phyloP scores from a whole-genome alignment of 768 basidiomycete species.

The Phylloporus sp. region DNA sequence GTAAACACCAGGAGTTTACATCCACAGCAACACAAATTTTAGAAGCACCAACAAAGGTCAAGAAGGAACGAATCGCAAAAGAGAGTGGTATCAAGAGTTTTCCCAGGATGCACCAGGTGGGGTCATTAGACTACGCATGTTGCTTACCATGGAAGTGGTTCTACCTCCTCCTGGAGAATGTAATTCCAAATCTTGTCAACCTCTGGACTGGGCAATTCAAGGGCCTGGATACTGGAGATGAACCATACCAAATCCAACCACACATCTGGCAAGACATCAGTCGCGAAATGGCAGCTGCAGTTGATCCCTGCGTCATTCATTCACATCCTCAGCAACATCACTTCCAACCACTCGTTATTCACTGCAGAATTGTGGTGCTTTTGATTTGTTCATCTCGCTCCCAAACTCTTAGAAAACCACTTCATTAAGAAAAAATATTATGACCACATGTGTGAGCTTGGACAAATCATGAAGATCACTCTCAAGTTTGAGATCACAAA shows the following conservation, averaged over 20 bases:
- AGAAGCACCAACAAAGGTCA: slow-evolving; percentile 14
- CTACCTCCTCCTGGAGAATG: background rate
- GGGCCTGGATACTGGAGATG: background rate
- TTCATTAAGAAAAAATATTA: slow-evolving; percentile 14
- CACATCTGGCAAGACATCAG: slow-evolving; percentile 13
- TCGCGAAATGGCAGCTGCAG: slow-evolving; percentile 21
- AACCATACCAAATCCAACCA: background rate
- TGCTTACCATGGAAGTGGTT: background rate
- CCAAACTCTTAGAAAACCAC: slow-evolving; percentile 6
- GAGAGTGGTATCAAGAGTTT: slow-evolving; percentile 32
- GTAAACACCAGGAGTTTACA: slow-evolving; percentile 29
- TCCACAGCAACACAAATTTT: slow-evolving; percentile 22
- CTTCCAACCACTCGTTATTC: slow-evolving; percentile 5
- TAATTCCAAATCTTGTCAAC: background rate
- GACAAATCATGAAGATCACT: slow-evolving; percentile 1
- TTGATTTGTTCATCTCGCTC: slow-evolving; percentile 20
- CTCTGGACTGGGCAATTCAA: background rate
- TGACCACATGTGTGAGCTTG: slow-evolving; percentile 6
- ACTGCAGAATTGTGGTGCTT: slow-evolving; percentile 20
- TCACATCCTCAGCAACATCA: slow-evolving; percentile 31
- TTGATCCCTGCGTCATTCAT: slow-evolving; percentile 30
- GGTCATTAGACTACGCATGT: background rate
- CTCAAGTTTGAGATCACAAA: slow-evolving; percentile 1
- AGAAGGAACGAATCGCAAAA: slow-evolving; percentile 16
- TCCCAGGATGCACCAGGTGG: slow-evolving; percentile 12